Conservation (phyloP, 257 asterid genomes). For the Thymus mandschuricus region DNA sequence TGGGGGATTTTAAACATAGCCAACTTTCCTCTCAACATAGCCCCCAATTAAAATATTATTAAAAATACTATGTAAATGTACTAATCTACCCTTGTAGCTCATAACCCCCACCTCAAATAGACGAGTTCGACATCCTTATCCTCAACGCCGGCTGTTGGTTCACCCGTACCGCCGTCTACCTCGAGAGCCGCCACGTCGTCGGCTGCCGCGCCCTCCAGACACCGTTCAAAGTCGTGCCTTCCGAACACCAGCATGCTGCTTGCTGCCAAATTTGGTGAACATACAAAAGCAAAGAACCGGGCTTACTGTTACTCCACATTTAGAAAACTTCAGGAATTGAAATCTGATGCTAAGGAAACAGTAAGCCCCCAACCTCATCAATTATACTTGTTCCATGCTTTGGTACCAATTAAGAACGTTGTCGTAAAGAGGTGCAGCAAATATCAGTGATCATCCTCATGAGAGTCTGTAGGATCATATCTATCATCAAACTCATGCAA, state of each 20-base stretch:
- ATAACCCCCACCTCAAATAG: no score
- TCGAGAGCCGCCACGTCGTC: no score
- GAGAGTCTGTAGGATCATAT: constrained; percentile 64
- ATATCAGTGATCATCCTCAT: constrained; percentile 34
- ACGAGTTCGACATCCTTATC: no score
- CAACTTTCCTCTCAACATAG: no score
- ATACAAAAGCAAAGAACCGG: constrained; percentile 33
- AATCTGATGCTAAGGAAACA: constrained; percentile 33
- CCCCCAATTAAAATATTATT: no score
- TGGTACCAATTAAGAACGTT: constrained; percentile 19
- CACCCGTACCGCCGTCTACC: no score
- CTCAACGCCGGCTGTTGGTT: no score
- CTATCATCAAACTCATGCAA: constrained; percentile 63
- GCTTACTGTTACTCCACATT: constrained; percentile 32
- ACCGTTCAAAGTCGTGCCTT: no score
- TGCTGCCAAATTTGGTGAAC: constrained; percentile 54
- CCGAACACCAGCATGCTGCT: constrained; percentile 55
- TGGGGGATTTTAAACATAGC: no score
- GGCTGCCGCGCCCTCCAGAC: no score
- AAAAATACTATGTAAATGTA: no score
- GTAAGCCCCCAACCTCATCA: constrained; percentile 48
- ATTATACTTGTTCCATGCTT: constrained; percentile 29
- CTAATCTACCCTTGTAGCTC: no score
- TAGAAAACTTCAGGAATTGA: constrained; percentile 22
- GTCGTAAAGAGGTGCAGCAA: constrained; percentile 25